Evolutionary conservation across 352 stramenopile species (phyloP).

Genomic region (Phytophthora macrochlamydospora): DNA sequence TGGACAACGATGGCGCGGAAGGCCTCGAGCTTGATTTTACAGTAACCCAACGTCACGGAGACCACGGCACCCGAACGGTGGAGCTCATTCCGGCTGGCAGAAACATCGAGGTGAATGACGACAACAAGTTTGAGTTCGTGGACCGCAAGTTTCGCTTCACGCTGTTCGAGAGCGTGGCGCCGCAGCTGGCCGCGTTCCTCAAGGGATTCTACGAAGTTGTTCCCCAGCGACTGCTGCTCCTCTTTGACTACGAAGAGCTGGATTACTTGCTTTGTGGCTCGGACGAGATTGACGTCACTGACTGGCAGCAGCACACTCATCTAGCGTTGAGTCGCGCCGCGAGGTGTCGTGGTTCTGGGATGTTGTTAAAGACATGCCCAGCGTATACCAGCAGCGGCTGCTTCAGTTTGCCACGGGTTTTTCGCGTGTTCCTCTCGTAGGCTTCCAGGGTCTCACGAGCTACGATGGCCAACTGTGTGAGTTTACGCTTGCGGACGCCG

Average conservation of each 20-base stretch:
- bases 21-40: slow-evolving; percentile 83
- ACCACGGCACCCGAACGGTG: slow-evolving; percentile 67
- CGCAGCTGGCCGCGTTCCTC: slow-evolving; percentile 89
- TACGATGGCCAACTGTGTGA: slow-evolving; percentile 71
- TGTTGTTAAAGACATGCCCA: slow-evolving; percentile 88
- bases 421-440: slow-evolving; percentile 66
- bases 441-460: slow-evolving; percentile 68
- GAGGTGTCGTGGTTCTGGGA: slow-evolving; percentile 54
- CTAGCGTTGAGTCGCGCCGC: slow-evolving; percentile 29
- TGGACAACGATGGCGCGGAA: slow-evolving; percentile 81
- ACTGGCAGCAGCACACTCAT: slow-evolving; percentile 91
- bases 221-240: slow-evolving; percentile 90
- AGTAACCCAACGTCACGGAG: slow-evolving; percentile 72
- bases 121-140: slow-evolving; percentile 80
- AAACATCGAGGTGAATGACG: slow-evolving; percentile 87
- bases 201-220: slow-evolving; percentile 97
- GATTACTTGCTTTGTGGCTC: slow-evolving; percentile 95
- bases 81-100: slow-evolving; percentile 83
- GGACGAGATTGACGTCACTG: slow-evolving; percentile 91
- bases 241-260: slow-evolving; percentile 97
- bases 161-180: slow-evolving; percentile 92
- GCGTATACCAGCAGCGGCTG: slow-evolving; percentile 59
- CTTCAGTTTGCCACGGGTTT: slow-evolving; percentile 86
- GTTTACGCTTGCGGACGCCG: slow-evolving; percentile 55
- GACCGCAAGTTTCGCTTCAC: slow-evolving; percentile 95